Evolutionary conservation across 441 rosid species (phyloP).

Genomic region (Theobroma grandiflorum): DNA sequence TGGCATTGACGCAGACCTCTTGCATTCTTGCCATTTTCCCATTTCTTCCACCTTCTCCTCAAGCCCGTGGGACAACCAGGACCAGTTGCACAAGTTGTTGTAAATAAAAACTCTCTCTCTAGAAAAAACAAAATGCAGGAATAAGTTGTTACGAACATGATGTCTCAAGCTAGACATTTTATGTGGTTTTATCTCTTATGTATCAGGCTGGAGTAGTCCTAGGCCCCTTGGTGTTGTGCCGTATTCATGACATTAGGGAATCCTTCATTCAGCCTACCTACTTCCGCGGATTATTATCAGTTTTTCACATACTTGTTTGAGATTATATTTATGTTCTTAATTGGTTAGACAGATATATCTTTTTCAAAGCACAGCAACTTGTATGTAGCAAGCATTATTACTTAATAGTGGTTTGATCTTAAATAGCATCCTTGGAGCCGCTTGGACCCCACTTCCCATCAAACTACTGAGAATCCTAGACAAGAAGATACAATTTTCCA

Average conservation of each 20-base stretch:
- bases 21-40: conserved; percentile 68
- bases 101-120: conserved; percentile 24
- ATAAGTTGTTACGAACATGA: not conserved
- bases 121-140: not conserved
- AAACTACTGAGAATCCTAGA: conserved; percentile 30
- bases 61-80: conserved; percentile 79
- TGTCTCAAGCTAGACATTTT: not conserved
- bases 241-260: conserved; percentile 38
- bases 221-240: conserved; percentile 68
- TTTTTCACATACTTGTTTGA: conserved; percentile 53
- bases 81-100: conserved; percentile 74
- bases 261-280: conserved; percentile 59
- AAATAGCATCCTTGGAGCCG: conserved; percentile 49
- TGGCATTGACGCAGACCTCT: conserved; percentile 54
- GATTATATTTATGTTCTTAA: conserved; percentile 71
- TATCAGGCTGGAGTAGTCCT: conserved; percentile 76
- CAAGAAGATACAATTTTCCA: conserved; percentile 34
- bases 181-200: not conserved
- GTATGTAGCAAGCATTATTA: conserved; percentile 20
- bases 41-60: conserved; percentile 62
- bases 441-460: conserved; percentile 45
- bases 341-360: conserved; percentile 70
- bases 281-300: conserved; percentile 56
- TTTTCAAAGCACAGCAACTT: conserved; percentile 55
- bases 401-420: not conserved